Conservation (phyloP, 106 monocot species). For the Dioscorea zingiberensis region DNA sequence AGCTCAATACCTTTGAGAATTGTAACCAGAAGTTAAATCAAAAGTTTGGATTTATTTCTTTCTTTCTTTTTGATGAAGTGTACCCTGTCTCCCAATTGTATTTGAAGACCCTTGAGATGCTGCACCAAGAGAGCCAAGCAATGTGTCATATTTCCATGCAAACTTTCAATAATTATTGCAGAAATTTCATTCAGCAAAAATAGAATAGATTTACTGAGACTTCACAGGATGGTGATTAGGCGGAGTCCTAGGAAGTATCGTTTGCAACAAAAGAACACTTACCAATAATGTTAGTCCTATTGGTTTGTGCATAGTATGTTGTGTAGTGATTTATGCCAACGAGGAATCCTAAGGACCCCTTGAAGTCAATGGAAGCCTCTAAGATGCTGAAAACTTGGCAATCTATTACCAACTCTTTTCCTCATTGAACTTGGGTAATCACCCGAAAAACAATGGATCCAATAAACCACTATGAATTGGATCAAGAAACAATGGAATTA, state of each 20-base stretch:
- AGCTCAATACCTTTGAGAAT: too few species aligned
- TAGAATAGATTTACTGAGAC: slow-evolving; percentile 12
- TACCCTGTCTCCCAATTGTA: slow-evolving; percentile 69
- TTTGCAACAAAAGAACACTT: slow-evolving; percentile 44
- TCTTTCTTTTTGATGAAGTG: not conserved
- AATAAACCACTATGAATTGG: slow-evolving; percentile 59
- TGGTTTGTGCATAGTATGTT: slow-evolving; percentile 58
- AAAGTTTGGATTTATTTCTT: too few species aligned
- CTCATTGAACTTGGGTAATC: slow-evolving; percentile 86
- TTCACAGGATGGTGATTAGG: slow-evolving; percentile 69
- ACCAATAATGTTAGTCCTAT: slow-evolving; percentile 41
- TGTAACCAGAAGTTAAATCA: too few species aligned
- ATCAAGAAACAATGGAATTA: not conserved
- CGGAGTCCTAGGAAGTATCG: slow-evolving; percentile 67
- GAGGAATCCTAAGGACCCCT: slow-evolving; percentile 91
- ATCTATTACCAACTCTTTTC: slow-evolving; percentile 55
- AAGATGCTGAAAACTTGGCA: slow-evolving; percentile 60
- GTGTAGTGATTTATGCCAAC: slow-evolving; percentile 97
- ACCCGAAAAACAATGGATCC: slow-evolving; percentile 92
- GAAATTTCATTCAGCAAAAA: not conserved
- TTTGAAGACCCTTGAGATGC: slow-evolving; percentile 55
- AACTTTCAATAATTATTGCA: too few species aligned
- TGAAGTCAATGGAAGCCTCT: slow-evolving; percentile 64
- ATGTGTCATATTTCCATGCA: too few species aligned
- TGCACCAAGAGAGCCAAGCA: slow-evolving; percentile 22